Percentiles rank a stretch among this genome's conserved stretches.
phyloP scores from a whole-genome alignment of 495 filamentous ascomycete species.

The Neohortaea acidophila region DNA sequence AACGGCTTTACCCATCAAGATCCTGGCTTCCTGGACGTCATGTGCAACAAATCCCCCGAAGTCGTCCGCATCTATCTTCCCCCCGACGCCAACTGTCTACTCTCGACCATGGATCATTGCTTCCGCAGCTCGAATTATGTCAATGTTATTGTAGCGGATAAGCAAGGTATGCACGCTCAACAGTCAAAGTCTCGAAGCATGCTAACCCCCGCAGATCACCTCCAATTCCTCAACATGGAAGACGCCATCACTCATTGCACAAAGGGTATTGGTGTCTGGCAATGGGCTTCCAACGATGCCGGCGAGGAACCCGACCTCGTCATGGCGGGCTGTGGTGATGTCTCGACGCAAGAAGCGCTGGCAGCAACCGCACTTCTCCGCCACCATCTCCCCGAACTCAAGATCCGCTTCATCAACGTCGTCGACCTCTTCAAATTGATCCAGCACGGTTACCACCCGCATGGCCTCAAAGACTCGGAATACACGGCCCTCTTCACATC shows the following conservation, averaged over 20 bases:
- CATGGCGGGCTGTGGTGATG: conserved; percentile 57
- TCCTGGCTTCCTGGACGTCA: conserved; percentile 58
- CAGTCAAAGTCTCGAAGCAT: no score
- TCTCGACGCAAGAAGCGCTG: conserved; percentile 51
- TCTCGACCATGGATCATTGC: conserved; percentile 54
- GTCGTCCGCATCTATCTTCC: conserved; percentile 66
- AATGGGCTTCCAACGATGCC: conserved; percentile 40
- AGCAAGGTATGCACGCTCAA: no score
- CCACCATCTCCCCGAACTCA: conserved; percentile 46
- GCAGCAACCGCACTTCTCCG: conserved; percentile 52
- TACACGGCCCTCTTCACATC: conserved; percentile 52
- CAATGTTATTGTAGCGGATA: conserved; percentile 62
- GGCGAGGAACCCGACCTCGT: conserved; percentile 50
- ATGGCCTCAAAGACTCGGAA: conserved; percentile 46
- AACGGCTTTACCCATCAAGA: conserved; percentile 71
- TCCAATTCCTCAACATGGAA: conserved; percentile 54
- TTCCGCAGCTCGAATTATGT: conserved; percentile 56
- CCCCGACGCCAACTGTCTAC: conserved; percentile 57
- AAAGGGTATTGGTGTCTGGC: conserved; percentile 48
- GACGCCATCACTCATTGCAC: conserved; percentile 54
- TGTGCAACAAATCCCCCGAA: conserved; percentile 59
- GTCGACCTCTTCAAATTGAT: conserved; percentile 64
- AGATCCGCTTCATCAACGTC: conserved; percentile 60
- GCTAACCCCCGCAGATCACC: no score
- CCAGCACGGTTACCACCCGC: conserved; percentile 45